These are phyloP conservation scores for Ceratocystis huliohia DNA, from an alignment of 2,329 filamentous ascomycete species.

Conservation along the genomic window DNA sequence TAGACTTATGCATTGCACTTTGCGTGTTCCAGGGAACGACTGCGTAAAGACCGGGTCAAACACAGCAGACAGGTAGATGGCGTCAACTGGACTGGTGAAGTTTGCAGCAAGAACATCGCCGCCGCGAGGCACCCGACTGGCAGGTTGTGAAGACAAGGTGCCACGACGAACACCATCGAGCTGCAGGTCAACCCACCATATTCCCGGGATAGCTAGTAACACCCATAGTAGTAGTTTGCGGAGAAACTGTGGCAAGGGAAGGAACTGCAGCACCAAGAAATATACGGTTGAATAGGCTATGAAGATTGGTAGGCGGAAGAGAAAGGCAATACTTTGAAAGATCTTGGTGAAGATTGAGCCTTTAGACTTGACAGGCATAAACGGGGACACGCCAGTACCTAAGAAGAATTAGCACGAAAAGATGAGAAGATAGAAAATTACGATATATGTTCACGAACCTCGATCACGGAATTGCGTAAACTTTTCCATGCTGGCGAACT, in stretches of 20 bases:
- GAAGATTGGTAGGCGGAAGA: slow-evolving; percentile 68
- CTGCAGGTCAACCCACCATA: slow-evolving; percentile 98
- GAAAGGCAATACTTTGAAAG: slow-evolving; percentile 59
- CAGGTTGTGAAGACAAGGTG: slow-evolving; percentile 62
- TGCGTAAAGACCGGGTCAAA: slow-evolving; percentile 92
- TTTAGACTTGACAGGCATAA: slow-evolving; percentile 62
- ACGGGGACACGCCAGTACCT: slow-evolving; percentile 95
- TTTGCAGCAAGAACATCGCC: slow-evolving; percentile 78
- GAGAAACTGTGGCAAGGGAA: slow-evolving; percentile 49
- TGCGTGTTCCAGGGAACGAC: slow-evolving; percentile 61
- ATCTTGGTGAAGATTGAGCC: slow-evolving; percentile 50
- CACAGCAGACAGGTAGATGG: slow-evolving; percentile 84
- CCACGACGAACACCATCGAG: slow-evolving; percentile 93
- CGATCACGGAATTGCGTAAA: slow-evolving; percentile 86
- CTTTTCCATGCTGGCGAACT: slow-evolving; percentile 61
- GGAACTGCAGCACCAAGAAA: slow-evolving; percentile 70
- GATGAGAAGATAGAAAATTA: neutral
- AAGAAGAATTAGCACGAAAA: slow-evolving; percentile 7
- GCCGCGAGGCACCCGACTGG: slow-evolving; percentile 61
- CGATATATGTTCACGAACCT: slow-evolving; percentile 40
- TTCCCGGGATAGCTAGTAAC: slow-evolving; percentile 74
- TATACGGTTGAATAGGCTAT: slow-evolving; percentile 54
- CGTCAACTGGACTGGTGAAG: slow-evolving; percentile 85
- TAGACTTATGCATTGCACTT: slow-evolving; percentile 66
- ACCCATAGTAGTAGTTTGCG: slow-evolving; percentile 83